Evolutionary conservation across 148 eudicot genomes (phyloP), one percentile per base, ranked within the genome.

Genomic region (Spergularia marina): DNA sequence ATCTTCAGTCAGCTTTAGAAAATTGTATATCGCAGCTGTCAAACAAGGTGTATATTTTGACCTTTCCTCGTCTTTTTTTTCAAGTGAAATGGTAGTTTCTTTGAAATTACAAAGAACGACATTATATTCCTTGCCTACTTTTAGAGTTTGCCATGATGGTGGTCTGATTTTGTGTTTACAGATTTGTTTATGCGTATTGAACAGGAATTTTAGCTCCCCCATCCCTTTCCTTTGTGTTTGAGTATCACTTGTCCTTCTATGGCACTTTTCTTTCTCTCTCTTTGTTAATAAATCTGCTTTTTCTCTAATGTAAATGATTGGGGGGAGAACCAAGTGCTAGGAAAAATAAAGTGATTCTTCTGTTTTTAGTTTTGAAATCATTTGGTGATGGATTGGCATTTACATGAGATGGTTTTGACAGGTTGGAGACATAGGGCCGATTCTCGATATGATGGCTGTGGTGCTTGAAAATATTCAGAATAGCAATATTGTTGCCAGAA

Each of bases 371-470:
- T 82, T 12, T 21, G 9, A 44, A 17, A 4, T 25, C 47, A 17
- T 57, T 11, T 5, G 16, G 9, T 20, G 14, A 60, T 53, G 62
- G 30, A 62, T 53, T 73, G 66, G 47, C 25, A 30, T 39, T 23
- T 61, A 62, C 63, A 68, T 69, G 63, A 39, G 52, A 30, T 65
- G 61, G 56, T 72, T 47, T 72, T 66, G 71, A 81, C 85, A 92
- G 98, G 87, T 90, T 85, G 98, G 91, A 16, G 96, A 92, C 83
- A 78, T 78, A 12, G 98, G 98, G 49, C 93, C 96, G 60, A 84
- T 92, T 78, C 90, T 92, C 77, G 98, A 92, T 82, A 71, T 86
- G 93, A 90, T 92, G 93, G 93, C 93, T 20, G 88, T 83, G 81
- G 89, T 81, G 80, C 86, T 92, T 54, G 98, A 92, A 84, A 89